Conservation (phyloP, 805 yeast genomes). For the Grigorovia transvaalensis region DNA sequence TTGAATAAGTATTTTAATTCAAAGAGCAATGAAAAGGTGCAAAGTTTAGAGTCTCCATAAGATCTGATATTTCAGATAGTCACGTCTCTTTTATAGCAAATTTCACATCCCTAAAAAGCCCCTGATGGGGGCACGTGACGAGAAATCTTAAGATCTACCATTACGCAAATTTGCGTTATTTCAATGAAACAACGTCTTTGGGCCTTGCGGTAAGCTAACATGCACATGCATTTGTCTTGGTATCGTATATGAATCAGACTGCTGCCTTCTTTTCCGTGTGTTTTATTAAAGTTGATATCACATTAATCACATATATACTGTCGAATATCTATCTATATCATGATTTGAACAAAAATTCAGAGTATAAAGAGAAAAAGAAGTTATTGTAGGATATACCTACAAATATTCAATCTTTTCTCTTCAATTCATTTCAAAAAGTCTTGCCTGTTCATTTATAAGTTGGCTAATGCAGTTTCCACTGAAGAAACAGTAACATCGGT, state of each 20-base stretch:
- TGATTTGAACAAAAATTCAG: not conserved
- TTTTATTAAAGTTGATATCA: not conserved
- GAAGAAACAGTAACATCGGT: slow-evolving; percentile 31
- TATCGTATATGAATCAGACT: too few relatives aligned
- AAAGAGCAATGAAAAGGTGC: too few relatives aligned
- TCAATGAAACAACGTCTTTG: too few relatives aligned
- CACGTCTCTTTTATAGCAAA: too few relatives aligned
- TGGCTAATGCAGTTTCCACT: slow-evolving; percentile 26
- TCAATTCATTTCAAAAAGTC: not conserved
- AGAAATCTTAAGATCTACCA: not conserved
- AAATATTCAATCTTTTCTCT: too few relatives aligned
- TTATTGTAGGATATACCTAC: not conserved
- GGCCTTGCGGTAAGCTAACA: too few relatives aligned
- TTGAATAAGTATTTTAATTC: too few relatives aligned
- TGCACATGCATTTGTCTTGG: too few relatives aligned
- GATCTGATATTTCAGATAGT: too few relatives aligned
- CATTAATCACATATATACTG: not conserved
- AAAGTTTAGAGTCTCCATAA: too few relatives aligned
- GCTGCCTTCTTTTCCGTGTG: too few relatives aligned
- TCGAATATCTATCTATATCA: not conserved
- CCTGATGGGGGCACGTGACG: not conserved
- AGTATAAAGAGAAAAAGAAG: too few relatives aligned
- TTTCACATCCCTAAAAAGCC: not conserved
- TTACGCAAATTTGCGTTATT: not conserved
- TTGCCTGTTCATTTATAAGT: slow-evolving; percentile 12